Base-by-base conservation (phyloP, 495 filamentous ascomycete species). In the Penicillium dipodomyicola region DNA sequence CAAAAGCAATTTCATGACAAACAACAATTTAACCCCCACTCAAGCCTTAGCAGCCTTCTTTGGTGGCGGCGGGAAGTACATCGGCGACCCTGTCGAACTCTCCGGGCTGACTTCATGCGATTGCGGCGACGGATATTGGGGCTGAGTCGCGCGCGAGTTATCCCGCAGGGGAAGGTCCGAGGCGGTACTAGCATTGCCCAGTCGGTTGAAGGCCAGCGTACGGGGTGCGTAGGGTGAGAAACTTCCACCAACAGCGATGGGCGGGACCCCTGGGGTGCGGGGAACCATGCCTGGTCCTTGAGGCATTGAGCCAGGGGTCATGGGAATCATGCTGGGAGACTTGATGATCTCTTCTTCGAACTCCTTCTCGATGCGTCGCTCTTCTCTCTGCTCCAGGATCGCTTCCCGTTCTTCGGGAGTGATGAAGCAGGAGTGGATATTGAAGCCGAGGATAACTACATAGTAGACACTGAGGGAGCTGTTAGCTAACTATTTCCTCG, bases 401-500 rank as follows among this genome's bases (percentile, higher is more conserved):
- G 69, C 60, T 4, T 65, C 67, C 11, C 63, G 66, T 52, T 79
- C 75, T 43, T 71, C 72, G 30, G 70, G 59, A 14, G 84, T 84
- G 27, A 84, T 82, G 65, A 85, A 76, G 73, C 88, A 80, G 15
- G 84, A 82, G 68, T 81, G 84, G 33, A 87, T 62, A 45, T 76
- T 79, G 20, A 90, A 61, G 47, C 77, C 68, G 19, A 85, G 48
- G 54, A 89, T 81, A 42, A 76, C 60, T 39, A 82, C 56, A 67
- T 86, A 89, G 25, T 87, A 60, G 11, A 76, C 49, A 30, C 86
- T 80, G 15, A 44, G 8, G n/a, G 46, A n/a, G 10, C 3, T 46
- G 51, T 77, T 61, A 65, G 56, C 30, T 45, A 4, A 30, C 33
- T 17, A 48, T n/a, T 7, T 17, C 4, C 47, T 39, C 15, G 8